These are phyloP conservation scores for Ilex asprella DNA, from an alignment of 257 asterid genomes.

Conservation along the genomic window DNA sequence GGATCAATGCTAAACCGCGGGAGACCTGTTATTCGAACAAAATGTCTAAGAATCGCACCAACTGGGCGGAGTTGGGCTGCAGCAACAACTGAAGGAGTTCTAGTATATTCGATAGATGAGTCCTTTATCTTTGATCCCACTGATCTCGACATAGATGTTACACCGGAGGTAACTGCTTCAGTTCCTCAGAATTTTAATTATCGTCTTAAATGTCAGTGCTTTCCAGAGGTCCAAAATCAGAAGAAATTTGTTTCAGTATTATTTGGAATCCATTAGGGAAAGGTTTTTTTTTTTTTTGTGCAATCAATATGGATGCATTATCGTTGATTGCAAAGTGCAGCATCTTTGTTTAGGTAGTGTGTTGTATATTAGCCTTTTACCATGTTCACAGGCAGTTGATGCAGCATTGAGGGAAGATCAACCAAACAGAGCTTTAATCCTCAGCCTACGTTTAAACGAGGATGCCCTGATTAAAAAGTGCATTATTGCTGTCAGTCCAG, in stretches of 20 bases:
- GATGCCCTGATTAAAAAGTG: slow-evolving; percentile 82
- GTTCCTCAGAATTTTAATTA: not conserved
- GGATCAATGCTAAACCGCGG: slow-evolving; percentile 91
- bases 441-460: slow-evolving; percentile 89
- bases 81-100: slow-evolving; percentile 96
- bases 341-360: no score
- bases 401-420: slow-evolving; percentile 65
- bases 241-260: no score
- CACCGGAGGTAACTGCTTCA: slow-evolving; percentile 68
- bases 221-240: no score
- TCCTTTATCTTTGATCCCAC: slow-evolving; percentile 95
- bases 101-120: slow-evolving; percentile 86
- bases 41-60: slow-evolving; percentile 90
- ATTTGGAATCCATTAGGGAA: no score
- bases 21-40: slow-evolving; percentile 75
- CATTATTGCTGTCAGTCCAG: slow-evolving; percentile 52
- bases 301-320: not conserved
- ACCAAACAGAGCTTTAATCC: slow-evolving; percentile 69
- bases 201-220: not conserved
- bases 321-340: no score
- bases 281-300: not conserved
- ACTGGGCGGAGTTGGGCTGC: slow-evolving; percentile 99
- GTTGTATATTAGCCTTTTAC: not conserved
- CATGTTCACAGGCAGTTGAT: slow-evolving; percentile 64
- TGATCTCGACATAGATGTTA: slow-evolving; percentile 93